Conservation (phyloP, 2,329 filamentous ascomycete genomes). For the Xenoacremonium recifei region DNA sequence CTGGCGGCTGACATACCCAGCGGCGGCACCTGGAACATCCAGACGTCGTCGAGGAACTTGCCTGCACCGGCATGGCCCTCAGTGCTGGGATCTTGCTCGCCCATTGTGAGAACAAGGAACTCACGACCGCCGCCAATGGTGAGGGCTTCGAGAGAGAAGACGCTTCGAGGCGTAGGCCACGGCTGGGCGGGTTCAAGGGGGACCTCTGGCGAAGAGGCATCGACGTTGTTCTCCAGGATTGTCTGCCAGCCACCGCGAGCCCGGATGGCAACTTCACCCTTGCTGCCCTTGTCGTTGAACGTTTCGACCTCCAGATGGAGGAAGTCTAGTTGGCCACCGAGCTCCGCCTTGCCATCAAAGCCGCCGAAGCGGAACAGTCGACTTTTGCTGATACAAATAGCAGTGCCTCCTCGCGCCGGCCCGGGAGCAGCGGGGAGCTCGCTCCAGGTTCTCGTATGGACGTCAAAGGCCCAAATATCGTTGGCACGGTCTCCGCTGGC, state of each 20-base stretch:
- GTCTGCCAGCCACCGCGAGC: constrained; percentile 56
- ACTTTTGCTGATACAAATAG: constrained; percentile 62
- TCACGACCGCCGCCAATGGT: constrained; percentile 59
- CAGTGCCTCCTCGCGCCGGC: constrained; percentile 63
- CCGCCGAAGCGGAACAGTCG: constrained; percentile 78
- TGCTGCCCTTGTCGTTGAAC: constrained; percentile 49
- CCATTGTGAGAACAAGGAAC: constrained; percentile 61
- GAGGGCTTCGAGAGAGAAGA: constrained; percentile 53
- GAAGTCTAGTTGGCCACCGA: constrained; percentile 71
- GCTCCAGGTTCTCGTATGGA: constrained; percentile 63
- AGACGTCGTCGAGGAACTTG: constrained; percentile 59
- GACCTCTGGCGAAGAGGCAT: constrained; percentile 35
- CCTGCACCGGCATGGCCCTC: constrained; percentile 51
- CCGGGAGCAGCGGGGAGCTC: constrained; percentile 66
- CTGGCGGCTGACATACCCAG: constrained; percentile 53
- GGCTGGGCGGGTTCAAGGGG: constrained; percentile 31
- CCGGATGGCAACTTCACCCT: constrained; percentile 49
- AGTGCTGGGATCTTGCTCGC: constrained; percentile 50
- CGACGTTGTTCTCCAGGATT: constrained; percentile 38
- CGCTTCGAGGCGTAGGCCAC: constrained; percentile 55
- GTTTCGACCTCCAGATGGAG: constrained; percentile 56
- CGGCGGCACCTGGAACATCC: constrained; percentile 62
- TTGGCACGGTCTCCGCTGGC: constrained; percentile 57
- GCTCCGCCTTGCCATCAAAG: constrained; percentile 67
- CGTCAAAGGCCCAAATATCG: constrained; percentile 78